Conservation (phyloP, 73 alveolate species). For the Paraurostyla sp. region DNA sequence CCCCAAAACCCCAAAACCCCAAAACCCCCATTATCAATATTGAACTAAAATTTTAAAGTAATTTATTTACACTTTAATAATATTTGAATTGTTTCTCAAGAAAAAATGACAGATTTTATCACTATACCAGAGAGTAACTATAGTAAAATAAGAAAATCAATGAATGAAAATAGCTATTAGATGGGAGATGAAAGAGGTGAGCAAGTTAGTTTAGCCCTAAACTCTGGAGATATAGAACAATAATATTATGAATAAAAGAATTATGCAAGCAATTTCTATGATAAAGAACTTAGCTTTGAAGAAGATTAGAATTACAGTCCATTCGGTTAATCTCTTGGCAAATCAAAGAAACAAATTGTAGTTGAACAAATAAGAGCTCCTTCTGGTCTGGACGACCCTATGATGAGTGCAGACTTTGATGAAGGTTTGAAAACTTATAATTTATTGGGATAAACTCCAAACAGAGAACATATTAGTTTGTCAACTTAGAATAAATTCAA, state of each 20-base stretch:
- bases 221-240: not conserved
- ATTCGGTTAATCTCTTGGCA: not conserved
- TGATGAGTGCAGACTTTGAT: conserved; percentile 7
- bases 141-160: conserved; percentile 3
- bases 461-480: too few species aligned
- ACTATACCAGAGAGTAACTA: conserved; percentile 25
- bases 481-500: too few species aligned
- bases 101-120: conserved; percentile 26
- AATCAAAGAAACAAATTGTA: not conserved
- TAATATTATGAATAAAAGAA: not conserved
- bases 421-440: not conserved
- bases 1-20: conserved; percentile 23
- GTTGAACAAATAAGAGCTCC: not conserved
- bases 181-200: conserved; percentile 52
- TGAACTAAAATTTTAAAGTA: not conserved
- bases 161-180: conserved; percentile 15
- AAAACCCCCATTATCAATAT: not conserved
- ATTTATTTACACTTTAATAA: not conserved
- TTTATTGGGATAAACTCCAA: too few species aligned
- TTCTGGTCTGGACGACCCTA: conserved; percentile 2
- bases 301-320: too few species aligned
- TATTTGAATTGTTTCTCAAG: not conserved
- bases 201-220: not conserved
- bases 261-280: not conserved
- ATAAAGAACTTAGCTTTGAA: conserved; percentile 10